A percentile compares a stretch with the other conserved stretches of the same genome.
These are phyloP conservation scores for Theobroma grandiflorum DNA, from an alignment of 441 rosid genomes.

Conservation along the genomic window DNA sequence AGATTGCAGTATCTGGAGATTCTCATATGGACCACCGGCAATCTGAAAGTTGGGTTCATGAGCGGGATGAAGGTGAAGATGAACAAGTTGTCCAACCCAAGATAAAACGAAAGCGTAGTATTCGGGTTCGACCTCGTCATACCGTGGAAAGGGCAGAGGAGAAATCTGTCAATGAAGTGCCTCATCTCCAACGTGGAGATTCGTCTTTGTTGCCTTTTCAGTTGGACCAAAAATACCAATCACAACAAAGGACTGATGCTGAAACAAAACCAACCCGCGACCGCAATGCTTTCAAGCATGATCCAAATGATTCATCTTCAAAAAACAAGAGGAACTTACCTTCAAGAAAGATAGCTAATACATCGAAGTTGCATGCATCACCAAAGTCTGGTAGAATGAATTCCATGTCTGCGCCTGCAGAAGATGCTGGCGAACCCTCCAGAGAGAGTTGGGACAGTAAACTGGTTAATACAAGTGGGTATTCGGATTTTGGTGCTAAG, in stretches of 20 bases:
- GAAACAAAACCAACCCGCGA: constrained; percentile 57
- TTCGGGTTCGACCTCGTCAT: constrained; percentile 91
- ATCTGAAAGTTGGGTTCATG: constrained; percentile 97
- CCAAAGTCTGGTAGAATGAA: constrained; percentile 76
- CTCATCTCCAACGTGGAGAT: constrained; percentile 60
- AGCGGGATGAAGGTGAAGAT: constrained; percentile 96
- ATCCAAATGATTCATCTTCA: constrained; percentile 70
- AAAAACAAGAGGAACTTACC: constrained; percentile 69
- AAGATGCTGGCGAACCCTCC: constrained; percentile 63
- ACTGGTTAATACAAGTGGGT: constrained; percentile 56
- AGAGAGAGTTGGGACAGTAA: constrained; percentile 80
- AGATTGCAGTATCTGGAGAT: constrained; percentile 92
- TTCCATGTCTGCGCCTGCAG: constrained; percentile 55
- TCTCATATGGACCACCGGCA: constrained; percentile 91
- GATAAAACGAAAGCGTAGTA: constrained; percentile 95
- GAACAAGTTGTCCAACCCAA: constrained; percentile 98
- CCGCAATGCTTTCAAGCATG: constrained; percentile 63
- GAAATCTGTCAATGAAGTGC: constrained; percentile 56
- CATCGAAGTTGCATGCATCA: constrained; percentile 74
- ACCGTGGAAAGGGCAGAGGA: constrained; percentile 72
- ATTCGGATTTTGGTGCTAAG: constrained; percentile 60
- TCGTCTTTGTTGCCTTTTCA: constrained; percentile 59
- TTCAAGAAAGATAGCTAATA: constrained; percentile 70
- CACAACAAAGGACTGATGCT: constrained; percentile 64
- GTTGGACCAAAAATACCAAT: constrained; percentile 67